Conservation (phyloP, 2,329 filamentous ascomycete species). For the Davidsoniella eucalypti region DNA sequence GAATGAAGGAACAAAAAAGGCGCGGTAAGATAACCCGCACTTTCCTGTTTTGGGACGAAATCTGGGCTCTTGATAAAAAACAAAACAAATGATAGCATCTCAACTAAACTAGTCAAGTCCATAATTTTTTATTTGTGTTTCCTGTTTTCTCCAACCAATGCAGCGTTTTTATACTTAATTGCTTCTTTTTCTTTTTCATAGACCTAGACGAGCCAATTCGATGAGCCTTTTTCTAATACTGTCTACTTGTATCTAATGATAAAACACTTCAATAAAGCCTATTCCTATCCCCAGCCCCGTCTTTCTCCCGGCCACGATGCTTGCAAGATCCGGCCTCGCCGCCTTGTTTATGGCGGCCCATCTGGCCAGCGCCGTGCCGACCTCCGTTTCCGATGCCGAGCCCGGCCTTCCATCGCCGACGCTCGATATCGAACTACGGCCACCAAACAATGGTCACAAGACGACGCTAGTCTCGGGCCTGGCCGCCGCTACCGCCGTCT, state of each 20-base stretch:
- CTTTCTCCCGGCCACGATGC: background rate
- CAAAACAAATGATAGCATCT: no score
- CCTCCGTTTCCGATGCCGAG: background rate
- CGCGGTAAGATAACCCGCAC: no score
- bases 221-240: background rate
- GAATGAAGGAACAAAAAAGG: no score
- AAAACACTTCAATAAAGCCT: no score
- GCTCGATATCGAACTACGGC: background rate
- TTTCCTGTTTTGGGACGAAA: no score
- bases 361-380: conserved; percentile 4
- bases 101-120: no score
- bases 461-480: conserved; percentile 10
- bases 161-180: background rate
- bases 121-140: no score
- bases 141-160: no score
- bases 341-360: conserved; percentile 6
- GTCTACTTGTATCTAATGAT: background rate
- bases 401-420: background rate
- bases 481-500: conserved; percentile 26
- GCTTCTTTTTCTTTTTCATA: background rate
- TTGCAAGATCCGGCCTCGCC: conserved; percentile 1
- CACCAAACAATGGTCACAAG: background rate
- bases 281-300: background rate
- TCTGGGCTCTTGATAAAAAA: no score
- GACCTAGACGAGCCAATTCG: background rate